phyloP scores from a whole-genome alignment of 495 filamentous ascomycete genomes.

The Neurospora sp. region DNA sequence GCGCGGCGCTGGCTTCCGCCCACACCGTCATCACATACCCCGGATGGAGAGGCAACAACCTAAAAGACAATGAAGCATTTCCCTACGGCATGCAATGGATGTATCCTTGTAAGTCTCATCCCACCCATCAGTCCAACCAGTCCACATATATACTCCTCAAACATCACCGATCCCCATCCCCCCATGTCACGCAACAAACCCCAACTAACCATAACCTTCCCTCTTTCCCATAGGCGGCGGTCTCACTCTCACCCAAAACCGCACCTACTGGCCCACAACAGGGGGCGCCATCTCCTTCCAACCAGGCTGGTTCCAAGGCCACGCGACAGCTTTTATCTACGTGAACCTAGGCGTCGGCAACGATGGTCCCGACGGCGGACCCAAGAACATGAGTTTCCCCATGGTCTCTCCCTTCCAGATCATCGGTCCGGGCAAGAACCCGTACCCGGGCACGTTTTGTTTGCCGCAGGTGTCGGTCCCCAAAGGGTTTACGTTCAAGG shows the following conservation, averaged over 20 bases:
- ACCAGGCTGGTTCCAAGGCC: conserved; percentile 91
- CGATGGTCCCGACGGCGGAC: conserved; percentile 42
- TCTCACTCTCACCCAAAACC: conserved; percentile 65
- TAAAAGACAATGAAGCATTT: conserved; percentile 66
- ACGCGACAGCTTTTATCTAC: conserved; percentile 76
- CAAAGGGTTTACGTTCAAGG: conserved; percentile 54
- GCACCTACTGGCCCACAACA: conserved; percentile 80
- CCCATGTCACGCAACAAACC: background rate
- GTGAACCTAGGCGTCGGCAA: conserved; percentile 89
- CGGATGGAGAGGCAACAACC: conserved; percentile 88
- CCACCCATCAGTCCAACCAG: background rate
- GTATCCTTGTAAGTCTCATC: conserved; percentile 75
- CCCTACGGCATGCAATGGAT: conserved; percentile 97
- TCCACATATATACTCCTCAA: too few species aligned
- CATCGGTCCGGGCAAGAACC: conserved; percentile 66
- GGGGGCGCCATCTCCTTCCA: conserved; percentile 84
- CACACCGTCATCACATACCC: conserved; percentile 92
- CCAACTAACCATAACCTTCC: conserved; percentile 7
- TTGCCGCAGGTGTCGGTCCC: conserved; percentile 87
- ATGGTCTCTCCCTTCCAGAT: conserved; percentile 83
- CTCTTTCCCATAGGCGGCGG: conserved; percentile 62
- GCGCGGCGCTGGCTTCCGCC: conserved; percentile 50
- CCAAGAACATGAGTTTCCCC: conserved; percentile 78
- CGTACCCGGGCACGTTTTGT: conserved; percentile 82
- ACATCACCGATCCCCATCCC: too few species aligned